phyloP scores from a whole-genome alignment of 768 basidiomycete species.

The Lepiota venenata region DNA sequence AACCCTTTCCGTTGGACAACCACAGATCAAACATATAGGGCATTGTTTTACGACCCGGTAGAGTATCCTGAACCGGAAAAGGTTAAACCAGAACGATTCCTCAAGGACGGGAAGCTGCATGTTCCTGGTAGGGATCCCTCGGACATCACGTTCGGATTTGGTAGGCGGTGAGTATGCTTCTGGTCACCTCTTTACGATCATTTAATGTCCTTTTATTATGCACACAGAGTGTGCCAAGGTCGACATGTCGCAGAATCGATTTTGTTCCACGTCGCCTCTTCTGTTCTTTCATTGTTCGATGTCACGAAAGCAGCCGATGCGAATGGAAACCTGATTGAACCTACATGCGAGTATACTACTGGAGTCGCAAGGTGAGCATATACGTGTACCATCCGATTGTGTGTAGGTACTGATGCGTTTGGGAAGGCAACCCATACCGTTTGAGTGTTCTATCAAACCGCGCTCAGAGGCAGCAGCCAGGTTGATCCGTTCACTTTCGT shows the following conservation, averaged over 20 bases:
- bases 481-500: constrained; percentile 13
- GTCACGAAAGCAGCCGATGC: constrained; percentile 12
- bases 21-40: constrained; percentile 2
- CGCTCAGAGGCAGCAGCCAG: constrained; percentile 17
- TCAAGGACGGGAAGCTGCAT: constrained; percentile 17
- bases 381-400: background rate
- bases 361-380: constrained; percentile 7
- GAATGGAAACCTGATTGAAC: constrained; percentile 9
- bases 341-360: constrained; percentile 7
- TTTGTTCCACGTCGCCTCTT: constrained; percentile 13
- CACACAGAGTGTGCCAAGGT: constrained; percentile 23
- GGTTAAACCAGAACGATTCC: constrained; percentile 20
- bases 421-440: constrained; percentile 16
- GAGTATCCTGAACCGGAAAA: constrained; percentile 16
- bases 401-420: background rate
- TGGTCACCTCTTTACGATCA: too few relatives aligned
- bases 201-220: background rate
- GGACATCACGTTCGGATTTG: background rate
- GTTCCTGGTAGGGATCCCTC: background rate
- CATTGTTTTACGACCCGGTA: constrained; percentile 15
- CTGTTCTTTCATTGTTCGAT: constrained; percentile 13
- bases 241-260: constrained; percentile 14
- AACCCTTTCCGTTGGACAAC: background rate
- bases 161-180: background rate
- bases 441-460: constrained; percentile 24